A percentile compares a stretch with the other conserved stretches of the same genome.
Evolutionary conservation across 129 eudicot species (phyloP).

Genomic region (Artemisia argyi): DNA sequence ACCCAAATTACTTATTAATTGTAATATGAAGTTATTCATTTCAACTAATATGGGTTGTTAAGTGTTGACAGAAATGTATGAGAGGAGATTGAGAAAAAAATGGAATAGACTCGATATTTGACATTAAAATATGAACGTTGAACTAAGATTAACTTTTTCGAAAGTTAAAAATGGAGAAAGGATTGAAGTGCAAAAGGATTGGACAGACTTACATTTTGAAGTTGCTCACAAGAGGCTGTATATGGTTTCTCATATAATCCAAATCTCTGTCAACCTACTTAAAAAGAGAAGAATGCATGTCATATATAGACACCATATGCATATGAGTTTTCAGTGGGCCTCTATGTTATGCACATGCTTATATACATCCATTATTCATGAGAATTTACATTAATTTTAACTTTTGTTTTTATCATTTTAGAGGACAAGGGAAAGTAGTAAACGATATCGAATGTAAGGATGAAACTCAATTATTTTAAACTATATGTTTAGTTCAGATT

Average conservation of each 20-base stretch:
- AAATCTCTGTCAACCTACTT: constrained; percentile 27
- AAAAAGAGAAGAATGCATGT: constrained; percentile 27
- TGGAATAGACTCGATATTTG: too few relatives aligned
- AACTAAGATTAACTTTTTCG: background rate
- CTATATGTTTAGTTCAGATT: too few relatives aligned
- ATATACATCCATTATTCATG: background rate
- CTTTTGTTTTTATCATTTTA: too few relatives aligned
- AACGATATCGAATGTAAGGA: too few relatives aligned
- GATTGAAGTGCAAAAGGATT: constrained; percentile 24
- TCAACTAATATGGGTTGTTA: background rate
- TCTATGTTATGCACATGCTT: background rate
- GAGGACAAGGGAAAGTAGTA: too few relatives aligned
- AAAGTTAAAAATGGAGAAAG: background rate
- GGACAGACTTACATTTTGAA: constrained; percentile 17
- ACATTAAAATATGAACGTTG: background rate
- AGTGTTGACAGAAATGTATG: too few relatives aligned
- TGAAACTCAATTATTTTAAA: too few relatives aligned
- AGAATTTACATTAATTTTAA: too few relatives aligned
- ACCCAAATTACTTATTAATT: too few relatives aligned
- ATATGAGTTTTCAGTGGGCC: constrained; percentile 11
- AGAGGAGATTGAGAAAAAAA: too few relatives aligned
- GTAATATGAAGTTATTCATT: too few relatives aligned
- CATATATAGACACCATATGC: constrained; percentile 27
- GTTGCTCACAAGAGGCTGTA: constrained; percentile 21
- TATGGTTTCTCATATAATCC: constrained; percentile 27